Base-by-base conservation (phyloP, 1,284 basidiomycete species). In the Stereum hirsutum region DNA sequence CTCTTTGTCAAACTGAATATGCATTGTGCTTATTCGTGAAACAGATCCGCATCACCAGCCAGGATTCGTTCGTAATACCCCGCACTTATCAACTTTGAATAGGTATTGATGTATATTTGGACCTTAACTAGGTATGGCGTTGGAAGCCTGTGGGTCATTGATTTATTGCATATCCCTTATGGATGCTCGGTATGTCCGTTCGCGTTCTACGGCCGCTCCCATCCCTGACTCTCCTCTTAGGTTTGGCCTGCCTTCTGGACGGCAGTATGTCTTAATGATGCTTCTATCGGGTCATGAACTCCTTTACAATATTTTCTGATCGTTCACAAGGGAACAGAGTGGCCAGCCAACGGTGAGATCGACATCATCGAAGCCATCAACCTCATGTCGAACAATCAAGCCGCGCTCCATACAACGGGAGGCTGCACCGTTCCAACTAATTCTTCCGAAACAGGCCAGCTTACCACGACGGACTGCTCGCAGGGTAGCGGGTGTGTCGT, bases 401-500 rank as follows among this genome's bases (percentile, higher is more conserved):
- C 80, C 61, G 77, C 81, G 1, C 54, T 84, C 30, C 80, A 83
- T 50, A 68, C 76, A 27, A 51, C 54, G 23, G 45, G 48, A 5
- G 64, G 64, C 7, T 68, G 66, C 51, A 43, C 49, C 12, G 59
- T 62, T 42, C 37, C 54, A 23, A 24, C 44, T 25, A 46, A 50
- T 20, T 50, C 55, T 41, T 42, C 48, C 31, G 55, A 66, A 52
- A 55, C 54, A 36, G 58, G 62, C 43, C 41, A 38, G 12, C 51
- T 51, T 30, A 55, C 53, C 19, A 47, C 44, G 37, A 58, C 50
- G 0, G 64, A 82, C 55, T 83, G 81, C 51, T 68, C 72, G 8
- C 57, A 59, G 7, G 60, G 62, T 2, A 57, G 68, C 2, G 87
- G 86, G 1, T 90, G 87, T 52, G 70, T 75, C 5, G 77, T 85